Evolutionary conservation across 805 yeast species (phyloP), one percentile per base, ranked within the genome.

Genomic region (Blastobotrys peoriensis): DNA sequence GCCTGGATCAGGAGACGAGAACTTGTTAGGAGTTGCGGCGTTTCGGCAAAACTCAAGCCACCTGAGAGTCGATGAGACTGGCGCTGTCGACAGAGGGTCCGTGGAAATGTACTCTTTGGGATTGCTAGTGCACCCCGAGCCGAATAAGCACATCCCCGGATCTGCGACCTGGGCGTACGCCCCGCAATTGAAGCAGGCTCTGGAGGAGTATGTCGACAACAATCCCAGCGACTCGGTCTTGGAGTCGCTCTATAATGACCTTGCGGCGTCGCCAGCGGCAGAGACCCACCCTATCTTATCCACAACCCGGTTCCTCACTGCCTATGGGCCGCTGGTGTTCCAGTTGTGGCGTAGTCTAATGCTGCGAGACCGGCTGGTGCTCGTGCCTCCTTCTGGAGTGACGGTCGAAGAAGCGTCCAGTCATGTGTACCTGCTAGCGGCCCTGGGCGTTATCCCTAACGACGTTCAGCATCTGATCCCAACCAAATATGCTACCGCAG

Each of bases 21-120:
- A 41, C 4, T 43, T 43, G 15, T 44, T 40, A 16, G 83, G 85
- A 2, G 59, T 79, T 0, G 67, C 80, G 1, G 74, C 72, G 3
- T 79, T 67, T 54, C 67, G 66, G 40, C 82, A 45, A 74, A 46
- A 73, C 73, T 49, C 55, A 65, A 43, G 43, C 49, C 10, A 57
- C 54, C 10, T 25, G 8, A 8, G 10, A 8, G 13, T 8, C 30
- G 13, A 8, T 8, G 16, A 64, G 58, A 5, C 49, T 65, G 15
- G 49, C 55, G 18, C 52, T 49, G 41, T 28, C 17, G 41, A 20
- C 38, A 40, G 33, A 43, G 43, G 22, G 2, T 2, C 47, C 39
- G 18, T 81, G 21, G 70, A 70, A 50, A 75, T 83, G 79, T 83
- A 70, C 55, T 76, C 88, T 1, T 57, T 83, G 6, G 89, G 88